Base-by-base conservation (phyloP, 2,329 filamentous ascomycete genomes). In the Aureobasidium leucospermi region DNA sequence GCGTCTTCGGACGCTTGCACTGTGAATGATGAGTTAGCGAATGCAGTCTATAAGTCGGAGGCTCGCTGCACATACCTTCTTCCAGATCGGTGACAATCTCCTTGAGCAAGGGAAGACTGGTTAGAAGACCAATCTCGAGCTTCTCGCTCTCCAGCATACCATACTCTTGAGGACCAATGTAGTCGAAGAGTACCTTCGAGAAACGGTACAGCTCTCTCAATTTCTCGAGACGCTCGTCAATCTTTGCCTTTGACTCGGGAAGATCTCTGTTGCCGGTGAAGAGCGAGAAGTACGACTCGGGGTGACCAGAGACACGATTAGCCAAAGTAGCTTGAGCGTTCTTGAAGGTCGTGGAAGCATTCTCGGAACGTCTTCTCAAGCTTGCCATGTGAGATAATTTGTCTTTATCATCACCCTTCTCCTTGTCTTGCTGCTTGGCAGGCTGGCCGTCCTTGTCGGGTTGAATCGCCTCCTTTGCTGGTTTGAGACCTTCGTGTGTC, bases 131-230 rank as follows among this genome's bases (percentile, higher is more conserved):
- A 72, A 99, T 99, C 71, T 99, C 94, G n/a, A 99, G 83, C 78
- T 99, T 99, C 75, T 99, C 94, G 61, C 85, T 87, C 69, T 96
- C 89, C 4, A 89, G 90, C 65, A 99, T 99, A 58, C 94, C 94
- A 69, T 99, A 99, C 74, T 99, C 94, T 69, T 99, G 94, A 1
- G 94, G 94, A 58, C 94, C 96, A 67, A 99, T 96, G 71, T 96
- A 99, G 74, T 99, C 94, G 69, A 99, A 99, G 13, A 99, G 78
- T 11, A 97, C 87, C 75, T 99, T 99, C 60, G 90, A 90, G 48
- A 96, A 80, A 66, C 90, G 90, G 75, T 97, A 99, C 59, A 99
- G 79, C 73, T 99, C 92, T 63, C 94, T 86, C 45, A 99, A 80
- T 63, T 94, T 94, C 65, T 92, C 88, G 11, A 97, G 86, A 6